These are phyloP conservation scores for Auriscalpium microsporum DNA, from an alignment of 768 basidiomycete species.

Conservation along the genomic window DNA sequence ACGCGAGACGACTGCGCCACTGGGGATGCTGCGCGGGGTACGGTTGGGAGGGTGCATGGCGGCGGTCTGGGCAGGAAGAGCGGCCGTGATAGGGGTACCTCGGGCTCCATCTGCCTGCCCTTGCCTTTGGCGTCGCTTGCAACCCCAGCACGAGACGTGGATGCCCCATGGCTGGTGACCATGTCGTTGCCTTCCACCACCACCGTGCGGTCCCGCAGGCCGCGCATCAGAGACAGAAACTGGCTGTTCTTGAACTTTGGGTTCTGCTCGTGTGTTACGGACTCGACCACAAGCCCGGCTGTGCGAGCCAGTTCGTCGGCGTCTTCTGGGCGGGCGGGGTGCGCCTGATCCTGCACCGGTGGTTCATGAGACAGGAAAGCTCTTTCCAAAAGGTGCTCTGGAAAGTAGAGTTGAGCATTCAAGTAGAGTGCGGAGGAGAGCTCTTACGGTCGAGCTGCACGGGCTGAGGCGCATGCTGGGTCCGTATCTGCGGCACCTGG, in stretches of 20 bases:
- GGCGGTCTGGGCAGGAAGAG: neutral
- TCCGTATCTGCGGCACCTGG: slow-evolving; percentile 23
- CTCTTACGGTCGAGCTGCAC: slow-evolving; percentile 36
- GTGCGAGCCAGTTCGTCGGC: slow-evolving; percentile 72
- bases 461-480: slow-evolving; percentile 7
- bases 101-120: slow-evolving; percentile 33
- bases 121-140: slow-evolving; percentile 57
- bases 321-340: slow-evolving; percentile 23
- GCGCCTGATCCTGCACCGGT: slow-evolving; percentile 3
- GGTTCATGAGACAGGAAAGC: slow-evolving; percentile 33
- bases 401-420: slow-evolving; percentile 10
- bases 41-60: neutral
- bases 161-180: slow-evolving; percentile 37
- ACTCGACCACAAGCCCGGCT: slow-evolving; percentile 68
- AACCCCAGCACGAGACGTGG: slow-evolving; percentile 17
- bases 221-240: slow-evolving; percentile 81
- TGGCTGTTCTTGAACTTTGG: slow-evolving; percentile 80
- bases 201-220: slow-evolving; percentile 71
- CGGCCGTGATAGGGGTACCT: neutral
- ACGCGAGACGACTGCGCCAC: neutral
- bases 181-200: slow-evolving; percentile 74
- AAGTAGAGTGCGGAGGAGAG: slow-evolving; percentile 1
- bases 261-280: slow-evolving; percentile 67
- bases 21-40: neutral
- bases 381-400: slow-evolving; percentile 32